Conservation (phyloP, 805 yeast species). For the Hagleromyces aurorensis region DNA sequence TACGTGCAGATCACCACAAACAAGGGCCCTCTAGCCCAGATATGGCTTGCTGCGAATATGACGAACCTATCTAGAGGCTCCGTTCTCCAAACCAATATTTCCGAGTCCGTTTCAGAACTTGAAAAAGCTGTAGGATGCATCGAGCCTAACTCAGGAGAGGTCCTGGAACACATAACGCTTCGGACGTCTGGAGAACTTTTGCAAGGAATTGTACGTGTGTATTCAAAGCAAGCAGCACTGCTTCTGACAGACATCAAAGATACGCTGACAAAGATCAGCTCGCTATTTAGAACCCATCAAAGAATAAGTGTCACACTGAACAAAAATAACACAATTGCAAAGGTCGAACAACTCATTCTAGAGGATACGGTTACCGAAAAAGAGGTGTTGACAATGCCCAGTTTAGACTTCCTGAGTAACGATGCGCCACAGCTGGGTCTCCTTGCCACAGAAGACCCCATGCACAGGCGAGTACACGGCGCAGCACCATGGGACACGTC, state of each 20-base stretch:
- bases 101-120: slow-evolving; percentile 59
- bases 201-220: slow-evolving; percentile 80
- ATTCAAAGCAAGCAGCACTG: slow-evolving; percentile 77
- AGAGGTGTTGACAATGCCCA: slow-evolving; percentile 64
- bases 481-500: slow-evolving; percentile 29
- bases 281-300: slow-evolving; percentile 45
- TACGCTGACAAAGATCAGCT: slow-evolving; percentile 60
- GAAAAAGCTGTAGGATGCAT: slow-evolving; percentile 35
- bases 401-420: slow-evolving; percentile 32
- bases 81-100: slow-evolving; percentile 61
- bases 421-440: slow-evolving; percentile 9
- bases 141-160: slow-evolving; percentile 12
- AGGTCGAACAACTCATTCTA: slow-evolving; percentile 51
- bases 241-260: slow-evolving; percentile 78
- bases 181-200: slow-evolving; percentile 79
- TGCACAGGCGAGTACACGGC: slow-evolving; percentile 27
- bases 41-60: slow-evolving; percentile 89
- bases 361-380: slow-evolving; percentile 74
- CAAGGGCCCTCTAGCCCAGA: slow-evolving; percentile 80
- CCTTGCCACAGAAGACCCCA: slow-evolving; percentile 15
- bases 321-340: slow-evolving; percentile 52
- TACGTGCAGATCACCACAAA: slow-evolving; percentile 34
- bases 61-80: slow-evolving; percentile 36
- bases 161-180: slow-evolving; percentile 57
- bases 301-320: slow-evolving; percentile 50